phyloP scores from a whole-genome alignment of 345 rosid genomes.

The Arabis hirsuta region DNA sequence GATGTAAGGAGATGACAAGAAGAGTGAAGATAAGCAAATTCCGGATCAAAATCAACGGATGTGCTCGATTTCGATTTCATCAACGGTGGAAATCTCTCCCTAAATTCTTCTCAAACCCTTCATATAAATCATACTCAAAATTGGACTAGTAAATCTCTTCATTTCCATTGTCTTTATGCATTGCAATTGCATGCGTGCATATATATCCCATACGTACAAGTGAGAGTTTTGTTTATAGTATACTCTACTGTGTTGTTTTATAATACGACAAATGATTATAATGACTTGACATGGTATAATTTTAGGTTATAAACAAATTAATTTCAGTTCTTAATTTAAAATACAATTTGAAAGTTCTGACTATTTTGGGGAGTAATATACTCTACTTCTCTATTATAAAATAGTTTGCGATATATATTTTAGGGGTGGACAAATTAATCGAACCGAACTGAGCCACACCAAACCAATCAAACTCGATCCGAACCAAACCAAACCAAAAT shows the following conservation, averaged over 20 bases:
- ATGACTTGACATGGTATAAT: not conserved
- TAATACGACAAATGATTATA: not conserved
- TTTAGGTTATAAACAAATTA: too few species aligned
- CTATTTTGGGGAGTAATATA: too few species aligned
- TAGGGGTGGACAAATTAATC: too few species aligned
- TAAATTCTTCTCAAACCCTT: constrained; percentile 53
- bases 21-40: constrained; percentile 63
- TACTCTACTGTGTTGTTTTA: not conserved
- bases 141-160: constrained; percentile 42
- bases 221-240: too few species aligned
- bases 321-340: too few species aligned
- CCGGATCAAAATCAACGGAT: constrained; percentile 69
- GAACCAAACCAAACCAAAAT: too few species aligned
- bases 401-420: too few species aligned
- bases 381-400: too few species aligned
- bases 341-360: too few species aligned
- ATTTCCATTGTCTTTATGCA: not conserved
- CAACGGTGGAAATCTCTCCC: constrained; percentile 59
- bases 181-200: not conserved
- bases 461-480: too few species aligned
- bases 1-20: constrained; percentile 53
- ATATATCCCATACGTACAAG: not conserved
- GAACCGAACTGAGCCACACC: too few species aligned
- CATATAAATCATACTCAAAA: constrained; percentile 54
- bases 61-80: constrained; percentile 53